Conservation (phyloP, 139 green algal genomes). For the Desmodesmus armatus region DNA sequence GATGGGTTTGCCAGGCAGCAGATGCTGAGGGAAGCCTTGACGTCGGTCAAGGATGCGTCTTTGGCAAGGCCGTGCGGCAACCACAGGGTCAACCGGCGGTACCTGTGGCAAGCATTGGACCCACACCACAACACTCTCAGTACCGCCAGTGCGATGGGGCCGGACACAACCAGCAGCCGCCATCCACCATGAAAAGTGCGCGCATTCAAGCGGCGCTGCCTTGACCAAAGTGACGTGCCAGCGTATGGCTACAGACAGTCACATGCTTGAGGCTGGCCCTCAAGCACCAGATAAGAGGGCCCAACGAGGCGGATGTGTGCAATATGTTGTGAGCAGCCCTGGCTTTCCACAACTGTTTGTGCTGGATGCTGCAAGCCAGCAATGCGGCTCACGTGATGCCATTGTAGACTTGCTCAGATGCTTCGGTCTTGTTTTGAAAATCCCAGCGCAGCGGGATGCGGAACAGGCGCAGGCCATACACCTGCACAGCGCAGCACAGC, state of each 20-base stretch:
- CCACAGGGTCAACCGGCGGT: constrained; percentile 60
- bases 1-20: constrained; percentile 14
- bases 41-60: background rate
- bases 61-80: constrained; percentile 57
- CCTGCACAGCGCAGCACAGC: background rate
- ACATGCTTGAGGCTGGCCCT: too few species aligned
- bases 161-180: too few species aligned
- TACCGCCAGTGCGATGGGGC: too few species aligned
- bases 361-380: too few species aligned
- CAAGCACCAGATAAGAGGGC: too few species aligned
- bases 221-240: too few species aligned
- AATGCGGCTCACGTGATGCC: constrained; percentile 1
- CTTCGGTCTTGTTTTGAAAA: constrained; percentile 15
- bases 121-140: too few species aligned
- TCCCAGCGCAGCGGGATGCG: constrained; percentile 27
- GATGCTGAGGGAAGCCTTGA: constrained; percentile 37
- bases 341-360: background rate
- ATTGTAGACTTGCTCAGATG: background rate
- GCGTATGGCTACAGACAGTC: too few species aligned
- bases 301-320: background rate
- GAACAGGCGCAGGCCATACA: constrained; percentile 40
- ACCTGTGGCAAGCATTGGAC: constrained; percentile 41
- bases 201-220: too few species aligned
- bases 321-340: background rate
- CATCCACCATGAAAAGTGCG: too few species aligned